Evolutionary conservation across 2,329 filamentous ascomycete species (phyloP).

Genomic region (Penicillium crustosum): DNA sequence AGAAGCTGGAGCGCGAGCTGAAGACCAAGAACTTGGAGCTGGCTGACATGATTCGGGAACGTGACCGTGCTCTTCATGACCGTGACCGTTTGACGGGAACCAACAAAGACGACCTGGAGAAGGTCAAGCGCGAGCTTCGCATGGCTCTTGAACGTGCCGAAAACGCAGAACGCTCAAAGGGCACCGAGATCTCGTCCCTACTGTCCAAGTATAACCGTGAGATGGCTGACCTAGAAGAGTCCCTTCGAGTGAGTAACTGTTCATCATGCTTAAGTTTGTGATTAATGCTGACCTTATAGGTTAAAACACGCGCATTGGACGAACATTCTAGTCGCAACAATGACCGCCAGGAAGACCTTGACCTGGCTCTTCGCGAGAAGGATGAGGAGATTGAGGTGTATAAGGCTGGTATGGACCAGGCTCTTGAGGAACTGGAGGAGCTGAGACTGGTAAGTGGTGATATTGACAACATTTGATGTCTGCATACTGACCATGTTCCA

Average conservation of each 20-base stretch:
- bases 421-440: conserved; percentile 87
- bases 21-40: conserved; percentile 99
- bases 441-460: conserved; percentile 58
- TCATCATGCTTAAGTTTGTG: neutral
- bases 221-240: conserved; percentile 94
- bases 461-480: neutral
- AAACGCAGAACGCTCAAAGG: conserved; percentile 88
- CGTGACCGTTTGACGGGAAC: conserved; percentile 82
- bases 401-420: conserved; percentile 97
- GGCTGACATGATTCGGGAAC: conserved; percentile 96
- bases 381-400: conserved; percentile 98
- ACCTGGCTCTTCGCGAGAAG: conserved; percentile 83
- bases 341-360: conserved; percentile 81
- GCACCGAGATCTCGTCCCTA: conserved; percentile 91
- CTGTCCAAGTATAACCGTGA: conserved; percentile 94
- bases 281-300: conserved; percentile 48
- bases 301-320: conserved; percentile 83
- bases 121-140: conserved; percentile 87
- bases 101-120: conserved; percentile 91
- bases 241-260: conserved; percentile 57
- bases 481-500: neutral
- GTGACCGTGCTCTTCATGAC: conserved; percentile 89
- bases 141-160: conserved; percentile 90
- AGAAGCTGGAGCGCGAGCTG: conserved; percentile 94
- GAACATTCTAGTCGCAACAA: conserved; percentile 75